These are phyloP conservation scores for Psophocarpus tetragonolobus DNA, from an alignment of 306 rosid species.

Conservation along the genomic window DNA sequence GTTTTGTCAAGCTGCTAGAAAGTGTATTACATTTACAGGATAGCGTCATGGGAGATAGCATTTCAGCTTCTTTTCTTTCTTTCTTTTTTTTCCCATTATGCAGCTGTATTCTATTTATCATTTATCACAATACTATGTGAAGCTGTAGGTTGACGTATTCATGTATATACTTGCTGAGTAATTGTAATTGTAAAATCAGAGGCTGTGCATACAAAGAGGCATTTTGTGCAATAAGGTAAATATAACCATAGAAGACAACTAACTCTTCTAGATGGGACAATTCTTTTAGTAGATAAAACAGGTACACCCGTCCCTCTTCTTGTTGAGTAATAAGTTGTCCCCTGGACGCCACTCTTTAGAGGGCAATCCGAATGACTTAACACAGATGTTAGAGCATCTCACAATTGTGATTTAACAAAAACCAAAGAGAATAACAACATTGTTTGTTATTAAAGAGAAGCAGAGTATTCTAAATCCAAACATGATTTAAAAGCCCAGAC, in stretches of 20 bases:
- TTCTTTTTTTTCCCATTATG: neutral
- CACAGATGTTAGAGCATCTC: constrained; percentile 87
- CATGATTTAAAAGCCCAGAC: constrained; percentile 60
- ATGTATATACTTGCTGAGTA: too few species aligned
- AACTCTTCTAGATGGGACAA: too few species aligned
- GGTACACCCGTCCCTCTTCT: too few species aligned
- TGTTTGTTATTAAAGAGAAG: too few species aligned
- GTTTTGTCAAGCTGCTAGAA: constrained; percentile 15
- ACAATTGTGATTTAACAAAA: too few species aligned
- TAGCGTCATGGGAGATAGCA: neutral
- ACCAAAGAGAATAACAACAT: constrained; percentile 64
- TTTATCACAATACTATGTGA: neutral
- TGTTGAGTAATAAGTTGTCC: too few species aligned
- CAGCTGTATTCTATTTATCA: constrained; percentile 21
- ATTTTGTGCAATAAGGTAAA: too few species aligned
- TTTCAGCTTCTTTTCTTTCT: neutral
- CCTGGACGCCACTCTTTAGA: constrained; percentile 80
- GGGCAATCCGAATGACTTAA: constrained; percentile 88
- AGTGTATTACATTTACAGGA: neutral
- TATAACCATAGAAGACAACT: too few species aligned
- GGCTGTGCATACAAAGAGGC: too few species aligned
- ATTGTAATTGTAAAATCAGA: too few species aligned
- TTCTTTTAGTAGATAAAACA: too few species aligned
- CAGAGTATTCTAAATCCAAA: constrained; percentile 57
- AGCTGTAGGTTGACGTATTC: too few species aligned